Evolutionary conservation across 225 moss, liverwort and hornwort species (phyloP).

Genomic region (Rhytidiadelphus loreus): DNA sequence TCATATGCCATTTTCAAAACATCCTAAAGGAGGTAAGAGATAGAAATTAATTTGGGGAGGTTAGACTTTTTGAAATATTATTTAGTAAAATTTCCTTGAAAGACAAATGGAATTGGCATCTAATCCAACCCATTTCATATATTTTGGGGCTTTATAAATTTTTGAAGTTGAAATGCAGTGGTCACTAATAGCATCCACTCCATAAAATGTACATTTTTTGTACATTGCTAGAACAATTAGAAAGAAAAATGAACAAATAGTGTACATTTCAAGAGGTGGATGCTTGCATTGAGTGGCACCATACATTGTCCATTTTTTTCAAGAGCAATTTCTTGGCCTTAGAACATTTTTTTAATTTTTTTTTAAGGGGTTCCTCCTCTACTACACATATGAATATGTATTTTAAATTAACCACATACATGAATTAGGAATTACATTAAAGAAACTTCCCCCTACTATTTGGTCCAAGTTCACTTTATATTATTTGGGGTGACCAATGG

Average conservation of each 20-base stretch:
- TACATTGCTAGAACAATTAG: not conserved
- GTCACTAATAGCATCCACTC: not conserved
- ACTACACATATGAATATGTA: not conserved
- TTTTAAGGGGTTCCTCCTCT: accelerated
- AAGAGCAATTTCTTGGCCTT: not conserved
- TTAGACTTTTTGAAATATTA: not conserved
- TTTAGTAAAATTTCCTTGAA: no score
- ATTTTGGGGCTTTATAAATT: not conserved
- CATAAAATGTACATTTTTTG: not conserved
- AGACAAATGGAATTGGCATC: not conserved
- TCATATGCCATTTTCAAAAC: no score
- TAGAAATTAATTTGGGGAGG: not conserved
- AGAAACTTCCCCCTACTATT: accelerated
- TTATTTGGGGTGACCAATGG: not conserved
- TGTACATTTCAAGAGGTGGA: not conserved
- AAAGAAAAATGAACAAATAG: not conserved
- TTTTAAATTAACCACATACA: no score
- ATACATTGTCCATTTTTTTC: not conserved
- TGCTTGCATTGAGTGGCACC: accelerated
- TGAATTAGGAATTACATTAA: not conserved
- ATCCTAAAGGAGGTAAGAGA: not conserved
- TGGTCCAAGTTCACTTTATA: not conserved
- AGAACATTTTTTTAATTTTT: not conserved
- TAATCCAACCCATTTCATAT: accelerated
- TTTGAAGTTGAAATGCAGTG: not conserved